Conservation (phyloP, 257 asterid species). For the Plantago major region DNA sequence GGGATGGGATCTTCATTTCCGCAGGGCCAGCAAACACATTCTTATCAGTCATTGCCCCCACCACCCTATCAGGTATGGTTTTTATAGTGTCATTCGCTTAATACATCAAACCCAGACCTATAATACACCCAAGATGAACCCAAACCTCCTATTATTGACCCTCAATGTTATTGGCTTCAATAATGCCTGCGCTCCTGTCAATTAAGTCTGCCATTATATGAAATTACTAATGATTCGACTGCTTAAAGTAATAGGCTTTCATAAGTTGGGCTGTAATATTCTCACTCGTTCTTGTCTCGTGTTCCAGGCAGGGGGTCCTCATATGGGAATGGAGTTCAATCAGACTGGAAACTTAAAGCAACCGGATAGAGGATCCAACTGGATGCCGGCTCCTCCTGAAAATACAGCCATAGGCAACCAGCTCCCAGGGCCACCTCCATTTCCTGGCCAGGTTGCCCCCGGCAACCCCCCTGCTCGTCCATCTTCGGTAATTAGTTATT, state of each 20-base stretch:
- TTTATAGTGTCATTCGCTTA: conserved; percentile 16
- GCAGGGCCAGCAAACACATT: conserved; percentile 68
- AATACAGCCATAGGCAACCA: conserved; percentile 33
- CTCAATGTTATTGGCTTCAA: neutral
- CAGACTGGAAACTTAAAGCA: conserved; percentile 50
- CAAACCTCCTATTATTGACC: no score
- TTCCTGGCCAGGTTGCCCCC: conserved; percentile 58
- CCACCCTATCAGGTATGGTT: conserved; percentile 67
- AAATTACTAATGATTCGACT: no score
- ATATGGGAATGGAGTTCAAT: conserved; percentile 67
- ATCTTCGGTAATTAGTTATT: conserved; percentile 35
- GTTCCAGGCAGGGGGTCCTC: conserved; percentile 61
- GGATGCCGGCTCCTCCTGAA: conserved; percentile 58
- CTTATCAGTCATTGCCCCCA: conserved; percentile 56
- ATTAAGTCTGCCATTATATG: no score
- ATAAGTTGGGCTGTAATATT: no score
- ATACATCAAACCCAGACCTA: neutral
- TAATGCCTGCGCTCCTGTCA: no score
- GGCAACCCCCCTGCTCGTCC: conserved; percentile 63
- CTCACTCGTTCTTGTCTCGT: conserved; percentile 13
- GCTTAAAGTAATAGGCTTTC: no score
- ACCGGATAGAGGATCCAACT: conserved; percentile 56
- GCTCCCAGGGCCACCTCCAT: conserved; percentile 52
- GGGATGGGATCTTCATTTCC: conserved; percentile 68
- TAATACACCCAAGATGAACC: no score